Evolutionary conservation across 192 early-diverging fungal genomes (phyloP), one percentile per base, ranked within the genome.

Genomic region (Entomortierella parvispora): DNA sequence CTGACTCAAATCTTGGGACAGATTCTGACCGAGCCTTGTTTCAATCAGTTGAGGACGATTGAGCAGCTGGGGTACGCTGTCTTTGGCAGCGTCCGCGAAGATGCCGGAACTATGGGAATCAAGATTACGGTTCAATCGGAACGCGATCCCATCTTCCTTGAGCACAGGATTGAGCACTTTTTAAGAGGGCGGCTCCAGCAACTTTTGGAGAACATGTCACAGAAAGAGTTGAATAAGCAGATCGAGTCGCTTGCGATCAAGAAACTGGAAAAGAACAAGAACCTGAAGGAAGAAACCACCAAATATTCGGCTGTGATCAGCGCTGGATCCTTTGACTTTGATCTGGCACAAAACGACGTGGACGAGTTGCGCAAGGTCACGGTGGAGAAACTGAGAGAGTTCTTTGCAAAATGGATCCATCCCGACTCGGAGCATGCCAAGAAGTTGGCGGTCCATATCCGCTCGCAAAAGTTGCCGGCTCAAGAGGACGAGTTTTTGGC

Each of bases 31-130:
- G 95, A 99, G 68, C 94, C 95, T 17, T 93, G 86, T 58, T 97
- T 97, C 76, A 87, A 97, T 79, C 90, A 95, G 68, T 84, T 97
- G 29, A 84, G 97, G 14, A 99, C 96, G 18, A 92, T 93, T 56
- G 91, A 93, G 69, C 88, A 92, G 62, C 78, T 93, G 11, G 93
- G 93, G 2, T 92, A 93, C 68, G 80, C 89, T 23, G 87, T 92
- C 7, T 80, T 79, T 48, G 84, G 86, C 62, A 83, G 80, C 18
- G 47, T 81, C 15, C 81, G 81, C 43, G 85, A 81, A 69, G 72
- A 79, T 43, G 82, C 86, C 37, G 88, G 90, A 3, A 80, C 82
- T 29, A 85, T 91, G 58, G 87, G 89, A 12, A 81, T 94, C 58
- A 76, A 89, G 7, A 63, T 97, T 33, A 80, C 94, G 17, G 84